Conservation (phyloP, 192 early-diverging fungal genomes). For the Thoreauomyces humboldtii region DNA sequence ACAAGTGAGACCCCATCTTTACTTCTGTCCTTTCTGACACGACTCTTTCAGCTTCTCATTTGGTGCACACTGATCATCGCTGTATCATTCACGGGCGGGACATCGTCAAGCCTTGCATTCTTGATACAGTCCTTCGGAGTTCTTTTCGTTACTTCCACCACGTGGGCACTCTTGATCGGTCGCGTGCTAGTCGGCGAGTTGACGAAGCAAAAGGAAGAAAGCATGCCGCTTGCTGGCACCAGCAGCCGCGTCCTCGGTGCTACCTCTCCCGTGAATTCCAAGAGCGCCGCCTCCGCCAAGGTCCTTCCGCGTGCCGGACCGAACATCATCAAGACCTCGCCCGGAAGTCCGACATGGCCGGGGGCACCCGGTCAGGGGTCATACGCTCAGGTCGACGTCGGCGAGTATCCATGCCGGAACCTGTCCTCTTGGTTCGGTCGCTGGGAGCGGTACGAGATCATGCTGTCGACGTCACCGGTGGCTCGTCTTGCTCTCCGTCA, state of each 20-base stretch:
- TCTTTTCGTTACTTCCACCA: conserved; percentile 16
- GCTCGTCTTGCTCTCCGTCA: conserved; percentile 8
- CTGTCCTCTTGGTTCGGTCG: conserved; percentile 8
- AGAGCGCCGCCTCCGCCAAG: neutral
- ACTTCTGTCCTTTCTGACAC: too few species aligned
- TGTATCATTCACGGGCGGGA: conserved; percentile 3
- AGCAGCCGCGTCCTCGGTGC: neutral
- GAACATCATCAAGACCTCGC: neutral
- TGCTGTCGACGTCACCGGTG: conserved; percentile 3
- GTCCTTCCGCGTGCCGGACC: neutral
- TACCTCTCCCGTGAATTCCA: neutral
- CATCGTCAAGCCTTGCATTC: neutral
- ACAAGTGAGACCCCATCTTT: too few species aligned
- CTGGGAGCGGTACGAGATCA: conserved; percentile 14
- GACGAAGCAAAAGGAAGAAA: neutral
- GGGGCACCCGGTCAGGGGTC: neutral
- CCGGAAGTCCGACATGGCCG: neutral
- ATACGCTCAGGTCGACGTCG: neutral
- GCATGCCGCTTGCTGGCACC: neutral
- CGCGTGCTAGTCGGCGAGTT: neutral
- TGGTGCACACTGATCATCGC: conserved; percentile 24
- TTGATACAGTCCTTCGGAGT: conserved; percentile 11
- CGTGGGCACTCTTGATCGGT: conserved; percentile 13
- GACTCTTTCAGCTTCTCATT: conserved; percentile 9
- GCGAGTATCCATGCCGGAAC: neutral